Conservation (phyloP, 345 rosid species). For the Rhodamnia argentea region DNA sequence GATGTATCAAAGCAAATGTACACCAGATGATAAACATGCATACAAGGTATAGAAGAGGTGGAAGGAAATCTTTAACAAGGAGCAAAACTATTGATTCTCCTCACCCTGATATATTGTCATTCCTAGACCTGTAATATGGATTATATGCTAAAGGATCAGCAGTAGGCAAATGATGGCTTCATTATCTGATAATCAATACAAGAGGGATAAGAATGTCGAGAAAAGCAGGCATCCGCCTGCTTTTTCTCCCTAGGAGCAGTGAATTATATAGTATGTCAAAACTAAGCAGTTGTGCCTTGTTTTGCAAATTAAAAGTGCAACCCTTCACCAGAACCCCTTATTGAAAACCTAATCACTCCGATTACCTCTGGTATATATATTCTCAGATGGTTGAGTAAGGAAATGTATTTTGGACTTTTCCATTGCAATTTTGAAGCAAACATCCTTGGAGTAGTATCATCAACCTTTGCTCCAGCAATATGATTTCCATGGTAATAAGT, state of each 20-base stretch:
- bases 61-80: background rate
- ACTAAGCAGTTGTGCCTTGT: background rate
- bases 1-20: background rate
- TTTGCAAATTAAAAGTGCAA: background rate
- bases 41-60: background rate
- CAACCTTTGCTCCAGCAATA: constrained; percentile 67
- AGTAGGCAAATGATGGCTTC: background rate
- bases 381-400: constrained; percentile 92
- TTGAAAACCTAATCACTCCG: background rate
- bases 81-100: background rate
- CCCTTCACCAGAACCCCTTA: background rate
- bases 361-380: constrained; percentile 97
- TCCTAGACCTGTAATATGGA: background rate
- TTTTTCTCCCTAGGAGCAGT: background rate
- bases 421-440: constrained; percentile 94
- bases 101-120: background rate
- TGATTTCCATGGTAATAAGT: constrained; percentile 93
- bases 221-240: background rate
- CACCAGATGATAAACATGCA: background rate
- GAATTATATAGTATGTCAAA: background rate
- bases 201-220: background rate
- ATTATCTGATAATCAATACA: background rate
- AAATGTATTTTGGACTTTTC: constrained; percentile 96
- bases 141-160: background rate
- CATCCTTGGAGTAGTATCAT: constrained; percentile 72